Base-by-base conservation (phyloP, 805 yeast species). In the Pichia rugopelliculosa region DNA sequence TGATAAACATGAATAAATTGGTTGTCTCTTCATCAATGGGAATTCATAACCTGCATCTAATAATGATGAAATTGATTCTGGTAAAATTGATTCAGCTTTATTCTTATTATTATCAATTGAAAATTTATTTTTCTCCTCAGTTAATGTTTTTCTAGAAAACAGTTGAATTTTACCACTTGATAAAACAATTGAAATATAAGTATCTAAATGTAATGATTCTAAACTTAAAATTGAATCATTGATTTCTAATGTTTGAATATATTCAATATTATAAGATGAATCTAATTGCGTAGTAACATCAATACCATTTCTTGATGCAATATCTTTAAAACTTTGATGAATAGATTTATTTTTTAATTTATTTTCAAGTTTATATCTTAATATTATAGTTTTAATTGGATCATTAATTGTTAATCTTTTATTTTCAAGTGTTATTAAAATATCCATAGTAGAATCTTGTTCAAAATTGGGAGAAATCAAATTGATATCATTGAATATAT, bases 31-130 rank as follows among this genome's bases (percentile, higher is more conserved):
- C 12, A 69, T 61, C 25, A 55, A 55, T 0, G 79, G 75, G 39
- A 80, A 70, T 42, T 66, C 60, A 57, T 74, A 82, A 0, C 85
- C 87, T 6, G 76, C 70, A 53, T 80, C 85, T 26, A 72, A 64
- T 3, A 80, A 54, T 0, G 77, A 64, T 3, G 70, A 57, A 5
- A 79, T 64, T 0, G 68, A 46, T 0, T 54, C 24, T 2, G 76
- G 72, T 20, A 48, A 56, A 13, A 38, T 34, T 12, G 43, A 21
- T 23, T 42, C 42, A 10, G 44, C 41, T 13, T 45, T 41, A 36
- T 46, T 56, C 7, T 53, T 53, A 45, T 60, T 59, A 20, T 57
- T 50, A 4, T 56, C 37, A 5, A 52, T 39, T 30, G 55, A 48
- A 39, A 72, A 58, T 9, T 56, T 57, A 46, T 61, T 62, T 17